phyloP scores from a whole-genome alignment of 495 filamentous ascomycete species.

The Trichoderma asperelloides region DNA sequence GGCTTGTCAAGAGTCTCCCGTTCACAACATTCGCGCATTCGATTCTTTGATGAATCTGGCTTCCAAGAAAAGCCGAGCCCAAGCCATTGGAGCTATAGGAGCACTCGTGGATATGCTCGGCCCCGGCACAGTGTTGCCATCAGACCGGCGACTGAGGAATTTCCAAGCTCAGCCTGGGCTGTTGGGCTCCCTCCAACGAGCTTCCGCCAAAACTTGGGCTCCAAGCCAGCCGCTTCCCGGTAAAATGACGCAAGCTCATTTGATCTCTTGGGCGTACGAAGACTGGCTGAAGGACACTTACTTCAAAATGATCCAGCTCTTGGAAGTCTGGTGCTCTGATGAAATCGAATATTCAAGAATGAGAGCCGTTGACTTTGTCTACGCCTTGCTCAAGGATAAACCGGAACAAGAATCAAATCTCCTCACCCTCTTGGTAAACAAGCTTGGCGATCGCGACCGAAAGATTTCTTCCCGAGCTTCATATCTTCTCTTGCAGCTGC shows the following conservation, averaged over 20 bases:
- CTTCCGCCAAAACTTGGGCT: conserved; percentile 50
- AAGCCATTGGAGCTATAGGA: conserved; percentile 82
- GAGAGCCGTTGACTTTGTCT: conserved; percentile 79
- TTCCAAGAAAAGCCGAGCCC: conserved; percentile 82
- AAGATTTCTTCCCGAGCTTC: conserved; percentile 91
- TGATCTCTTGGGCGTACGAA: conserved; percentile 88
- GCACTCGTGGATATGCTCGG: conserved; percentile 91
- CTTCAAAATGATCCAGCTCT: conserved; percentile 80
- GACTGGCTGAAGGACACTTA: conserved; percentile 88
- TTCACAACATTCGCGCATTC: conserved; percentile 83
- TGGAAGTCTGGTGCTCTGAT: conserved; percentile 87
- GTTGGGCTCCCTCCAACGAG: conserved; percentile 53
- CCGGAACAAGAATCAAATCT: conserved; percentile 96
- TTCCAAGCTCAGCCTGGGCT: conserved; percentile 78
- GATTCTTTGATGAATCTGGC: conserved; percentile 73
- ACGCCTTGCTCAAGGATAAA: conserved; percentile 83
- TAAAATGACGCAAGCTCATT: conserved; percentile 58
- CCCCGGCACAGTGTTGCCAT: conserved; percentile 74
- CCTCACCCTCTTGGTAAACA: conserved; percentile 84
- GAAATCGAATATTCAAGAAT: conserved; percentile 86
- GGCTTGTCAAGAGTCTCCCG: conserved; percentile 86
- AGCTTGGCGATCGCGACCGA: conserved; percentile 85
- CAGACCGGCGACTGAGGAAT: conserved; percentile 65
- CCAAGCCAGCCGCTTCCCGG: conserved; percentile 57
- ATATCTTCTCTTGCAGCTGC: conserved; percentile 81